Base-by-base conservation (phyloP, 805 yeast genomes). In the Sugiyamaella marilandica region DNA sequence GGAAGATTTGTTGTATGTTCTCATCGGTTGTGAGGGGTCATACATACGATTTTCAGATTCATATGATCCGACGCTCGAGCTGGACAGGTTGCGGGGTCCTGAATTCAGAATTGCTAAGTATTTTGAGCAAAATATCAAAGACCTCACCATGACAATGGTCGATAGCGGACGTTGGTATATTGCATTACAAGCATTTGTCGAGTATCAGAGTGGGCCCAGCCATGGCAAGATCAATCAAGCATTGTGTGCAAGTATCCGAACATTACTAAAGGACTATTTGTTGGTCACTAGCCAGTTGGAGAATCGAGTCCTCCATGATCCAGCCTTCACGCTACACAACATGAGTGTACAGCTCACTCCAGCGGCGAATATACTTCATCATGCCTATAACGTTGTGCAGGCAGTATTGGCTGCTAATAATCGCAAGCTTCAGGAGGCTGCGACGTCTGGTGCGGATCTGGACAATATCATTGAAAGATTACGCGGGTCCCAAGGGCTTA, bases 221-320 rank as follows among this genome's bases (percentile, higher is more conserved):
- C 81, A 79, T 63, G 99, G 99, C 0, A 77, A 78, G 49, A 84
- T 86, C 1, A 74, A 85, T 50, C 96, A 90, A 59, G 78, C 86
- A 2, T 69, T 94, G 5, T 87, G 94, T 55, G 74, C 70, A 50
- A 81, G 81, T 39, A 74, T 90, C 2, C 67, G 84, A 36, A 59
- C 64, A 1, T 69, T 77, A 47, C 60, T 83, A 52, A 64, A 70
- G 45, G 65, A 67, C 32, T 65, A 68, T 35, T 45, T 65, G 34
- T 52, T 55, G 24, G 56, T 60, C 10, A 56, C 69, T 14, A 57
- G 65, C 13, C 65, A 68, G 7, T 59, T 85, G n/a, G 90, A 85
- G 58, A 65, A 70, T n/a, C 77, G 76, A 43, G 81, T 80, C 66
- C 67, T 71, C 26, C 66, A 62, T 14, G 77, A 81, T 56, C 59